These are phyloP conservation scores for Botryotinia calthae DNA, from an alignment of 2,329 filamentous ascomycete genomes.

Conservation along the genomic window DNA sequence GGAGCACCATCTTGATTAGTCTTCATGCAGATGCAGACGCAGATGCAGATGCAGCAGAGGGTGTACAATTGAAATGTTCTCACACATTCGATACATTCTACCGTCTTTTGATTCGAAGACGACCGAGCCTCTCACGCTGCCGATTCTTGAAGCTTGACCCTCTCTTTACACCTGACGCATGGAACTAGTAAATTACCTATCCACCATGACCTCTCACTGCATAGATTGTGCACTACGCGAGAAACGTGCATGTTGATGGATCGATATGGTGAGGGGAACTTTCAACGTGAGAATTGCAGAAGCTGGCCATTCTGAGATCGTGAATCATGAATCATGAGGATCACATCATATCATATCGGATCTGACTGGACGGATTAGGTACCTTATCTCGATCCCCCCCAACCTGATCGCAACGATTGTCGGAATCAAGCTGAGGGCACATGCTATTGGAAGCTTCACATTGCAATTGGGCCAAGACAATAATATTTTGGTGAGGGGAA, in stretches of 20 bases:
- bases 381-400: not conserved
- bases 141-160: not conserved
- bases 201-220: conserved; percentile 9
- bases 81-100: not conserved
- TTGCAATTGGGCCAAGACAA: not conserved
- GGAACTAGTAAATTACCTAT: not conserved
- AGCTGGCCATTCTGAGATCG: not conserved
- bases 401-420: not conserved
- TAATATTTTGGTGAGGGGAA: not conserved
- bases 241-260: not conserved
- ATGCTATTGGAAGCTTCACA: not conserved
- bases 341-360: not conserved
- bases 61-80: not conserved
- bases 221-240: not conserved
- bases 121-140: not conserved
- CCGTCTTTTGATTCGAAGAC: conserved; percentile 8
- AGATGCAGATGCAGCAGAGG: not conserved
- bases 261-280: conserved; percentile 6
- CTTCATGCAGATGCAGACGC: not conserved
- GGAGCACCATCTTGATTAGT: not conserved
- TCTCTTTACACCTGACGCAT: conserved; percentile 8
- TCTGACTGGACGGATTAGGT: not conserved
- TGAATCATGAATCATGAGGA: not conserved
- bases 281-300: not conserved
- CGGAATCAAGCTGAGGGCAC: not conserved